Evolutionary conservation across 2,329 filamentous ascomycete genomes (phyloP).

Genomic region (Penicillium sp.): DNA sequence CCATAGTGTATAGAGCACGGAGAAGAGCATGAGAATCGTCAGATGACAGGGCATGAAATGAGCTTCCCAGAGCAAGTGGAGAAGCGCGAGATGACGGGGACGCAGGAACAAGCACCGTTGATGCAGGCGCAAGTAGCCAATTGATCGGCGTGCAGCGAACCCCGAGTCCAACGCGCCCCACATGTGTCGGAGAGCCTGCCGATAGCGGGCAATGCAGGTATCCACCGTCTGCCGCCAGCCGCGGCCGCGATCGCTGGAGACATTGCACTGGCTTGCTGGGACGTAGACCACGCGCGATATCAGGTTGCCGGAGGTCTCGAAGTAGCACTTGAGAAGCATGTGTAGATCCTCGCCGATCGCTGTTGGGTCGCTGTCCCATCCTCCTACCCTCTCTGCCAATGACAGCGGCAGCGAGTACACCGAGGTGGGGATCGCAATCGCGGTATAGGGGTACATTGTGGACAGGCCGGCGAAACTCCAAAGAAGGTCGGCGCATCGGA

Average conservation of each 20-base stretch:
- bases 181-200: conserved; percentile 74
- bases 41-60: conserved; percentile 72
- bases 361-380: conserved; percentile 71
- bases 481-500: conserved; percentile 71
- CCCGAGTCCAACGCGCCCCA: conserved; percentile 73
- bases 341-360: conserved; percentile 76
- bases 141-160: conserved; percentile 61
- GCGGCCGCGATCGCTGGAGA: conserved; percentile 59
- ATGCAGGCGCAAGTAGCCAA: conserved; percentile 26
- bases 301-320: conserved; percentile 69
- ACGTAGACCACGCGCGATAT: conserved; percentile 65
- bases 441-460: conserved; percentile 65
- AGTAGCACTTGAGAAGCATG: conserved; percentile 79
- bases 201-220: conserved; percentile 67
- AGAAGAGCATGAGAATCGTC: conserved; percentile 64
- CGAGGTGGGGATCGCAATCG: conserved; percentile 70
- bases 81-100: conserved; percentile 58
- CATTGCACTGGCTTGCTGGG: conserved; percentile 73
- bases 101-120: conserved; percentile 35
- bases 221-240: conserved; percentile 51
- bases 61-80: conserved; percentile 71
- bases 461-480: conserved; percentile 73
- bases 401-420: conserved; percentile 71
- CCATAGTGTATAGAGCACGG: conserved; percentile 61
- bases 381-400: conserved; percentile 68